Base-by-base conservation (phyloP, 2,329 filamentous ascomycete species). In the Colletotrichum sp. region DNA sequence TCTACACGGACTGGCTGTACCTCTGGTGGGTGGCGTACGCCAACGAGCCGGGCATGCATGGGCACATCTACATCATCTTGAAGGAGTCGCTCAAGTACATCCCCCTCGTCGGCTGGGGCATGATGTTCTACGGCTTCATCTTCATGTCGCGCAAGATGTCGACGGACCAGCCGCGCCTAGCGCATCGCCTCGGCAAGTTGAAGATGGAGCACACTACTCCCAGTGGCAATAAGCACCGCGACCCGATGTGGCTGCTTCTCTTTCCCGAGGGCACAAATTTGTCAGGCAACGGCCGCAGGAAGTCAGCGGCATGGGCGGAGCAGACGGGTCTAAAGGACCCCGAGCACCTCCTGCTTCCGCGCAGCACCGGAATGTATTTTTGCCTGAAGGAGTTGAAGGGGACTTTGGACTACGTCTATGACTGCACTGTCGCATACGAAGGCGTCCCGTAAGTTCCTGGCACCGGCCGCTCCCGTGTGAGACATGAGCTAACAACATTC, bases 341-440 rank as follows among this genome's bases (percentile, higher is more conserved):
- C 78, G 90, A 94, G 80, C 95, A 98, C 82, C 85, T 94, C 71
- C 89, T 98, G 79, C 86, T 98, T 3, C 95, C 95, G 2, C 90
- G 95, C 68, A 96, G 94, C 83, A 97, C 95, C 0, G 95, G 95
- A 65, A 90, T 94, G 77, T 94, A 91, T 78, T 98, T 96, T 81
- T 96, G 94, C 80, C 85, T 98, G 59, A 93, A 93, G 77, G 93
- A 98, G 83, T 87, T 98, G 16, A 91, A 92, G 80, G 91, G 90
- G 10, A 93, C 93, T 0, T 92, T 96, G 0, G 94, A 97, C 13
- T 98, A 95, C 86, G 88, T 98, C 1, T 98, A 98, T 80, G 95
- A 98, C 85, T 98, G 96, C 84, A 99, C 97, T 0, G 93, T 99
- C 72, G 96, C 95, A 6, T 99, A 99, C 82, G 96, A 98, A 85